Conservation (phyloP, 139 green algal species). For the Chlorella sp. region DNA sequence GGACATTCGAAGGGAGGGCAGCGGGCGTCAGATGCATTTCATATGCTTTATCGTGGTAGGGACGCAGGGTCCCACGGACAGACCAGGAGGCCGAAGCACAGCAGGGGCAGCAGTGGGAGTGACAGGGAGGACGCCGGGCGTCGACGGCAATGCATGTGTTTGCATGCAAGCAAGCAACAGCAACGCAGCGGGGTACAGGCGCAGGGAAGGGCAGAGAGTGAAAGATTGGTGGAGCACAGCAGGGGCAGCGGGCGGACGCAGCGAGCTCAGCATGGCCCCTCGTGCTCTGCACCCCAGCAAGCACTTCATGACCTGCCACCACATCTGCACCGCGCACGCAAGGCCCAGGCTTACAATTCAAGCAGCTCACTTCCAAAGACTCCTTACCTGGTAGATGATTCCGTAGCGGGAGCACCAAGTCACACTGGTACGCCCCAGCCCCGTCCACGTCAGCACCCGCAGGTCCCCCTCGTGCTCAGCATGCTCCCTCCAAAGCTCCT, state of each 20-base stretch:
- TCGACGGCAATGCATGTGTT: too few relatives aligned
- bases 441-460: conserved; percentile 53
- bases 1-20: neutral
- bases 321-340: neutral
- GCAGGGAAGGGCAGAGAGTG: too few relatives aligned
- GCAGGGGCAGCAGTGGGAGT: too few relatives aligned
- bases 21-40: too few relatives aligned
- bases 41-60: too few relatives aligned
- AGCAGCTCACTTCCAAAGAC: neutral
- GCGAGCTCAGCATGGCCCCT: too few relatives aligned
- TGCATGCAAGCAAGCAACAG: neutral
- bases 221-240: too few relatives aligned
- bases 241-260: neutral
- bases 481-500: conserved; percentile 46
- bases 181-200: too few relatives aligned
- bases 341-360: neutral
- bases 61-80: too few relatives aligned
- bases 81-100: too few relatives aligned
- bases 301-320: neutral
- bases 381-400: conserved; percentile 43
- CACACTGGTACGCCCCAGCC: conserved; percentile 48
- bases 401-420: conserved; percentile 49
- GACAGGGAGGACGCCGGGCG: too few relatives aligned
- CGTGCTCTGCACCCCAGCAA: neutral
- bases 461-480: conserved; percentile 46